A percentile compares a stretch with the other conserved stretches of the same genome.
These are phyloP conservation scores for Aspergillus wentii DNA, from an alignment of 495 filamentous ascomycete species.

Conservation along the genomic window DNA sequence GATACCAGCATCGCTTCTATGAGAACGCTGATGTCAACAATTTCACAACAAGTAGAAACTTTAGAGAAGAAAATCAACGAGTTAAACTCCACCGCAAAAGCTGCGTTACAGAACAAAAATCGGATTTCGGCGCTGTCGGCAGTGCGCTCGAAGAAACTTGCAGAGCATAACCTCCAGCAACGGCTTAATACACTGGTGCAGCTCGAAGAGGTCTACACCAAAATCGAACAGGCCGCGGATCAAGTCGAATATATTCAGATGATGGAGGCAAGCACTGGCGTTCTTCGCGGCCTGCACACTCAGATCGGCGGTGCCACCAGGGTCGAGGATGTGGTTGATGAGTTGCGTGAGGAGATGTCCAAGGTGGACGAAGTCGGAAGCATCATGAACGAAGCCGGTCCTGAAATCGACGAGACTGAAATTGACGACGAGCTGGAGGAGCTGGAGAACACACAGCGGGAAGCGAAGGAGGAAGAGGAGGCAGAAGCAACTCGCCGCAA, in stretches of 20 bases:
- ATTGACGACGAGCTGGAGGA: constrained; percentile 84
- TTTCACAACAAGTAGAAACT: constrained; percentile 58
- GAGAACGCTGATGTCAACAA: constrained; percentile 58
- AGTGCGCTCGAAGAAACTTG: constrained; percentile 76
- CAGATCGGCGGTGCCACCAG: constrained; percentile 71
- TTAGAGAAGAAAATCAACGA: constrained; percentile 50
- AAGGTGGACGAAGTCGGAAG: constrained; percentile 77
- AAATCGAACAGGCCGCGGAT: constrained; percentile 79
- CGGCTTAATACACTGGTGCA: constrained; percentile 69
- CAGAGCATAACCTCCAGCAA: constrained; percentile 63
- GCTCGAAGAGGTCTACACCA: constrained; percentile 72
- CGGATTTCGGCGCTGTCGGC: constrained; percentile 67
- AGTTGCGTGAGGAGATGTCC: constrained; percentile 72
- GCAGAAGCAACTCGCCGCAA: constrained; percentile 36
- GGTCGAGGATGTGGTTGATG: constrained; percentile 70
- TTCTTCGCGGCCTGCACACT: constrained; percentile 66
- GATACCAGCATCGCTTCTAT: constrained; percentile 79
- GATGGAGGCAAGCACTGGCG: constrained; percentile 71
- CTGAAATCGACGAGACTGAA: constrained; percentile 71
- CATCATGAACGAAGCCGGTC: constrained; percentile 61
- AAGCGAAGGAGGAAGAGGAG: constrained; percentile 49
- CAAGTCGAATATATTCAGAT: constrained; percentile 74
- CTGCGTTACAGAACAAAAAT: constrained; percentile 66
- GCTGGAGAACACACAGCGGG: constrained; percentile 62
- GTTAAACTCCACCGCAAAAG: constrained; percentile 53